phyloP scores from a whole-genome alignment of 1,284 basidiomycete genomes.

The Paramarasmius palmivorus region DNA sequence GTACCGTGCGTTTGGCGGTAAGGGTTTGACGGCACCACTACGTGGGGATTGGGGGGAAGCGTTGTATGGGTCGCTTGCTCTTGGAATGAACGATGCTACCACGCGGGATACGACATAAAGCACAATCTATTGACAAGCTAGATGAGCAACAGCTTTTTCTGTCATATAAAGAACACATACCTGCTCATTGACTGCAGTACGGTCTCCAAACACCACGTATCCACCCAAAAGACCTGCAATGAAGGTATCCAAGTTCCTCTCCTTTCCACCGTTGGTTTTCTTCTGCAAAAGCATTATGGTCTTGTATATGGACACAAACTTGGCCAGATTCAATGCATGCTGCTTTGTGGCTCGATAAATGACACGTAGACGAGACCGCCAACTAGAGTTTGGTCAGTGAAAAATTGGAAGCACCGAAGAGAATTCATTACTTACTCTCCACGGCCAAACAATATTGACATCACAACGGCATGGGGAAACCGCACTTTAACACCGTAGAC shows the following conservation, averaged over 20 bases:
- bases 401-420: slow-evolving; percentile 10
- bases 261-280: slow-evolving; percentile 80
- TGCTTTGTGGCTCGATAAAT: slow-evolving; percentile 90
- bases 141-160: slow-evolving; percentile 14
- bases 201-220: slow-evolving; percentile 90
- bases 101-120: slow-evolving; percentile 93
- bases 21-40: slow-evolving; percentile 13
- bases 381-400: slow-evolving; percentile 44
- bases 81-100: slow-evolving; percentile 84
- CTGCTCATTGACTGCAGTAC: slow-evolving; percentile 98
- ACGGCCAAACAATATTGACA: slow-evolving; percentile 94
- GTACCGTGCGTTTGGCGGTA: slow-evolving; percentile 76
- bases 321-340: slow-evolving; percentile 87
- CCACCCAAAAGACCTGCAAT: slow-evolving; percentile 92
- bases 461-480: slow-evolving; percentile 98
- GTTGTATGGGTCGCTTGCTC: slow-evolving; percentile 51
- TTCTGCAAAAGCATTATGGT: slow-evolving; percentile 79
- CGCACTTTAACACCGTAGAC: slow-evolving; percentile 92
- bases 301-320: slow-evolving; percentile 96
- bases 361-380: slow-evolving; percentile 62
- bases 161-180: slow-evolving; percentile 42
- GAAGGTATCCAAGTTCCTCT: slow-evolving; percentile 83
- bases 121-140: slow-evolving; percentile 71
- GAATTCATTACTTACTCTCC: slow-evolving; percentile 66
- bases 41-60: slow-evolving; percentile 29